Percentiles rank a stretch among this genome's conserved stretches.
Conservation (phyloP, 768 basidiomycete species). For the Lentinula sp. region DNA sequence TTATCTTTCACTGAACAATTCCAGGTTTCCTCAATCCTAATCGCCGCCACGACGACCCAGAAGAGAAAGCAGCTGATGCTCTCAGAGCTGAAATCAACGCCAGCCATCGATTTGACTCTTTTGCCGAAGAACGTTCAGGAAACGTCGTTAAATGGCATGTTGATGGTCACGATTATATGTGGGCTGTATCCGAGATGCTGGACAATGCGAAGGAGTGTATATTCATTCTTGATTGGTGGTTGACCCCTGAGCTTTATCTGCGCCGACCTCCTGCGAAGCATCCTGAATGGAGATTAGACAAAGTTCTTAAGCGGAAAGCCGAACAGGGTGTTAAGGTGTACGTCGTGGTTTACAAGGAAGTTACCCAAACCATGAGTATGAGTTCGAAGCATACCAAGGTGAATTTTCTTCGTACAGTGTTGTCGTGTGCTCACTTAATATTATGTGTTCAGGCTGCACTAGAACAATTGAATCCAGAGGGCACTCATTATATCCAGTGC, state of each 20-base stretch:
- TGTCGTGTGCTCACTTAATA: not conserved
- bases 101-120: constrained; percentile 79
- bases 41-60: constrained; percentile 67
- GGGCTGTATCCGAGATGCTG: constrained; percentile 88
- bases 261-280: constrained; percentile 84
- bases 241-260: constrained; percentile 91
- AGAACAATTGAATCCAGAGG: constrained; percentile 67
- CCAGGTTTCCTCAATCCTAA: not conserved
- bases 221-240: constrained; percentile 92
- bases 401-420: not conserved
- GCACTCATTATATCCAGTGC: constrained; percentile 60
- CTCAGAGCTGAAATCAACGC: constrained; percentile 70
- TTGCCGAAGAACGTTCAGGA: constrained; percentile 63
- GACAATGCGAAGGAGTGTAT: constrained; percentile 77
- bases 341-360: constrained; percentile 94
- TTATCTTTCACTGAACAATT: no score
- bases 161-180: constrained; percentile 97
- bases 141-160: constrained; percentile 91
- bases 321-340: constrained; percentile 89
- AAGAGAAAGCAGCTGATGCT: constrained; percentile 67
- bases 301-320: constrained; percentile 81
- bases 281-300: constrained; percentile 86
- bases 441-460: constrained; percentile 39
- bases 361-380: constrained; percentile 90
- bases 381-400: constrained; percentile 81